Evolutionary conservation across 495 filamentous ascomycete species (phyloP), one percentile per base, ranked within the genome.

Genomic region (Xylaria flabelliformis): DNA sequence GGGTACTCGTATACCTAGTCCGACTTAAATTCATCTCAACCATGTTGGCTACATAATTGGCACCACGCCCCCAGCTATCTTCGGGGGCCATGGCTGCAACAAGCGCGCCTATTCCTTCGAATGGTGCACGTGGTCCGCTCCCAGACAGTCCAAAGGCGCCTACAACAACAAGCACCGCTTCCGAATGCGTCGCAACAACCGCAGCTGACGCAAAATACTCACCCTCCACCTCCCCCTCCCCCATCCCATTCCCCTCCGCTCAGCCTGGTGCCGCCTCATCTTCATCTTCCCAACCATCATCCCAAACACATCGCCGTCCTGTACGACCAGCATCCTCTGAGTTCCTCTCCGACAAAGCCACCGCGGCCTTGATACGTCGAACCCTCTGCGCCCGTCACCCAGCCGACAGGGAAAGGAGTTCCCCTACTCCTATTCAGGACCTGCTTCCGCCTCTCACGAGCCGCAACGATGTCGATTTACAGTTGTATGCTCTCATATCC

Each of bases 401-500:
- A 44, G 78, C 80, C 51, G 84, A 86, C 80, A 84, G 83, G 71
- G 85, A 78, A 66, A 78, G 73, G 73, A 75, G 68, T 50, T 75
- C 83, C 32, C 79, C 83, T 29, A 73, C 78, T 32, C 80, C 85
- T 10, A 84, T 97, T 70, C 89, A 95, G 62, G 93, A 95, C 73
- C 84, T 97, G 36, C 82, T 99, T 51, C 96, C 95, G 46, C 94
- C 94, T 26, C 87, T 99, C 74, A 97, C 96, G 24, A 95, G 93
- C 81, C 94, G 92, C 69, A 96, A 97, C 78, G 93, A 94, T 70
- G 89, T 97, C 70, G 96, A 99, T 77, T 82, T 94, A 71, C 92
- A 99, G 79, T 87, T 99, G 39, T 99, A 98, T 78, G 96, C 93
- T 15, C 85, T 98, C 34, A 87, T 99, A 67, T 91, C 96, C 44